Base-by-base conservation (phyloP, 257 asterid genomes). In the Forsythia suspensa region DNA sequence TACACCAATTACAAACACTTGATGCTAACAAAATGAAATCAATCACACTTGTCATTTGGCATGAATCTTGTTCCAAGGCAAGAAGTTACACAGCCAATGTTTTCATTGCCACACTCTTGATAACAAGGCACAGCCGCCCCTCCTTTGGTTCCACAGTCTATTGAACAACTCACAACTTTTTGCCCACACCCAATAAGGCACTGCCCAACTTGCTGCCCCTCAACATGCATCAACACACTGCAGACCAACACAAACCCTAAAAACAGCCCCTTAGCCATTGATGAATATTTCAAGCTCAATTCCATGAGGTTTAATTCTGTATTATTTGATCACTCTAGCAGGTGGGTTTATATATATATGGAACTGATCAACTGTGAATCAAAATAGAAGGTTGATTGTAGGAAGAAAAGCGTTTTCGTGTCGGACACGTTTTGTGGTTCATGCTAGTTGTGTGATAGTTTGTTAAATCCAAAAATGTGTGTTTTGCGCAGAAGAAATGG, bases 371-470 rank as follows among this genome's bases (percentile, higher is more conserved):
- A 48, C 57, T 44, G 63, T 38, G 71, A 74, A 48, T 66, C 71
- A 72, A 21, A 80, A 59, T 78, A 20, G 67, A 5, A 24, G 46
- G 38, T 66, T 70, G 20, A 16, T 1, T 51, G 59, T 76, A 18
- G 29, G 66, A 18, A 57, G 24, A 57, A 57, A n/a, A n/a, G 66
- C 66, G 67, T 59, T 20, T n/a, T 24, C 70, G 15, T 24, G 70
- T 20, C 12, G n/a, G 70, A 29, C 13, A 63, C 3, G 70, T 52
- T 73, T 24, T 46, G 34, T 15, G 48, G 70, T 65, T 79, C 87
- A 81, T 78, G 86, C 42, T 76, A 75, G 34, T 79, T 41, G 86
- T 40, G 86, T 86, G 89, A 77, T 76, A 84, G 86, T 69, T 76
- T 74, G 84, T 86, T 81, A 34, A 34, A 79, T 70, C 80, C 42